phyloP scores from a whole-genome alignment of 495 filamentous ascomycete species.

The Aspergillus carlsbadensis region DNA sequence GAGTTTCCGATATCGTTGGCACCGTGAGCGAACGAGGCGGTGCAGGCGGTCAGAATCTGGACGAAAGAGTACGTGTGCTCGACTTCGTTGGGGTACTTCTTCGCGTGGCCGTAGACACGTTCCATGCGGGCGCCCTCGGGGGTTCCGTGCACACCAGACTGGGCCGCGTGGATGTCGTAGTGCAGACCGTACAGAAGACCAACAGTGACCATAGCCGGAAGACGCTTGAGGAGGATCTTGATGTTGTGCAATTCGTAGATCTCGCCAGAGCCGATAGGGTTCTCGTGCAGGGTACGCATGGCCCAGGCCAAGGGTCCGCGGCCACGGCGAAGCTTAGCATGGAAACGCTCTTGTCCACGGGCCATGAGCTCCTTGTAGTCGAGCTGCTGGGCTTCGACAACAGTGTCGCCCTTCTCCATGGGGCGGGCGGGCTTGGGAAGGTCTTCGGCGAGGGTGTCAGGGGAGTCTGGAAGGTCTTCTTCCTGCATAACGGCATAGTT shows the following conservation, averaged over 20 bases:
- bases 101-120: constrained; percentile 54
- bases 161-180: constrained; percentile 72
- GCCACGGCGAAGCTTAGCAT: constrained; percentile 53
- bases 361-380: constrained; percentile 57
- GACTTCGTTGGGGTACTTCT: constrained; percentile 72
- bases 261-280: constrained; percentile 64
- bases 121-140: constrained; percentile 66
- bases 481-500: constrained; percentile 56
- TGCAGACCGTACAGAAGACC: constrained; percentile 63
- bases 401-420: constrained; percentile 47
- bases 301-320: constrained; percentile 68
- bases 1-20: constrained; percentile 80
- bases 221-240: constrained; percentile 52
- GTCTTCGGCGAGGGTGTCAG: constrained; percentile 24
- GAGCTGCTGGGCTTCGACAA: constrained; percentile 39
- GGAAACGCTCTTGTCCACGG: constrained; percentile 47
- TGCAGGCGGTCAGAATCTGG: constrained; percentile 72
- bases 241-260: constrained; percentile 69
- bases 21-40: constrained; percentile 75
- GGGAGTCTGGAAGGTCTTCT: constrained; percentile 24
- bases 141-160: constrained; percentile 61
- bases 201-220: constrained; percentile 57
- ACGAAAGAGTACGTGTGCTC: constrained; percentile 76
- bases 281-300: constrained; percentile 66
- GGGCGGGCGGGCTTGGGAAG: constrained; percentile 19